Conservation (phyloP, 2,329 filamentous ascomycete species). For the Rhinocladiella similis region DNA sequence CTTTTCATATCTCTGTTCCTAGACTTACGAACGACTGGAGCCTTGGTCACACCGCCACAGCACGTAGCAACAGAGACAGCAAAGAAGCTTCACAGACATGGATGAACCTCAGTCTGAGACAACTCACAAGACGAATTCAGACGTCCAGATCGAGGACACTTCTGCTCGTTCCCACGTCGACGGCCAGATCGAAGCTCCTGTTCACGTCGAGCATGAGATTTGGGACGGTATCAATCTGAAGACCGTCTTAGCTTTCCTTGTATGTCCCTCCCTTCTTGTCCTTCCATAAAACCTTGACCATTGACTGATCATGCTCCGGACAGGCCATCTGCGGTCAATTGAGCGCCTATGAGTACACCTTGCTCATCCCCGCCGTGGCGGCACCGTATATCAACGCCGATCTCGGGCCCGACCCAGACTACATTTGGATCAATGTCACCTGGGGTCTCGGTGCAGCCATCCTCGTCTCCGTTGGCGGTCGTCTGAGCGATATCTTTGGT, state of each 20-base stretch:
- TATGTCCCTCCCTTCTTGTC: background rate
- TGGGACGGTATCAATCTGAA: constrained; percentile 13
- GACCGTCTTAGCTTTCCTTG: constrained; percentile 13
- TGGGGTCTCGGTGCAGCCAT: constrained; percentile 15
- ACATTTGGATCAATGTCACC: constrained; percentile 16
- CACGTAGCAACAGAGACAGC: background rate
- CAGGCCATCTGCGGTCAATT: constrained; percentile 18
- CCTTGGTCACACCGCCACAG: background rate
- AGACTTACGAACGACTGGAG: background rate
- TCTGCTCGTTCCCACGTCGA: background rate
- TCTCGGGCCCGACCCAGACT: constrained; percentile 9
- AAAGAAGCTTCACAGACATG: background rate
- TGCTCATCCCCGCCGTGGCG: constrained; percentile 13
- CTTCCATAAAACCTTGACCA: background rate
- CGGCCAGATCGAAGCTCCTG: background rate
- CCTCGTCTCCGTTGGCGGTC: constrained; percentile 34
- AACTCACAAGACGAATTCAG: background rate
- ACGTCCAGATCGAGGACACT: background rate
- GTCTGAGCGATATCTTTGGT: constrained; percentile 40
- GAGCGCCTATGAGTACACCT: constrained; percentile 14
- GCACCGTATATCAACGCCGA: constrained; percentile 15
- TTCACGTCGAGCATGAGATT: constrained; percentile 12
- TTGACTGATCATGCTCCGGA: background rate
- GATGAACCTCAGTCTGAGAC: background rate
- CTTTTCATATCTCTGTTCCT: background rate